These are phyloP conservation scores for Scleromitrula shiraiana DNA, from an alignment of 2,329 filamentous ascomycete genomes.

Conservation along the genomic window DNA sequence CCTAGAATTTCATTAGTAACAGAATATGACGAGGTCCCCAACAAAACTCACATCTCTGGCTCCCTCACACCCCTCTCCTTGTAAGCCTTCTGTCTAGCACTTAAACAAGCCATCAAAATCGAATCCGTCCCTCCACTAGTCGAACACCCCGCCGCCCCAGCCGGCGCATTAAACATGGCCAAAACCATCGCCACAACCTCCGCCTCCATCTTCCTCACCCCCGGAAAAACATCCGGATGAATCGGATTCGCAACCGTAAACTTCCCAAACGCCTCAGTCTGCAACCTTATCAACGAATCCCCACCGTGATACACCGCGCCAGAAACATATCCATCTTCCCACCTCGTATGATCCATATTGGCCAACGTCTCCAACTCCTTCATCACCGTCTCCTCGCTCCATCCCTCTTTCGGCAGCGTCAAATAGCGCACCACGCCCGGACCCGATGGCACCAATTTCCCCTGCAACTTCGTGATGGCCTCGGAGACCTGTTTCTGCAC, in stretches of 20 bases:
- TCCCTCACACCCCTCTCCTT: conserved; percentile 79
- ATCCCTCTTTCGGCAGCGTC: conserved; percentile 73
- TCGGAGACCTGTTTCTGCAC: conserved; percentile 79
- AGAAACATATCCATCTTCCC: conserved; percentile 93
- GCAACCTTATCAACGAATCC: conserved; percentile 68
- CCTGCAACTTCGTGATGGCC: conserved; percentile 70
- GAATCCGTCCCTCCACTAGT: conserved; percentile 94
- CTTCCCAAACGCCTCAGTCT: conserved; percentile 86
- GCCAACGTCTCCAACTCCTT: conserved; percentile 72
- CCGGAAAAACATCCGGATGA: conserved; percentile 96
- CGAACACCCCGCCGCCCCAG: conserved; percentile 77
- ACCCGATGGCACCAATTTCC: conserved; percentile 70
- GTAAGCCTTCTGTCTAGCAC: conserved; percentile 82
- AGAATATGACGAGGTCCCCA: conserved; percentile 9
- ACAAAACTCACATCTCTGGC: conserved; percentile 72
- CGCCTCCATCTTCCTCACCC: conserved; percentile 98
- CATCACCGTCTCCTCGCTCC: conserved; percentile 69
- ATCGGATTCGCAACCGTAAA: conserved; percentile 96
- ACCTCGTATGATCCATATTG: conserved; percentile 85
- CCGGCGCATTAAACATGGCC: conserved; percentile 79
- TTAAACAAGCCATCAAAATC: conserved; percentile 90
- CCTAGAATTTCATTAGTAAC: conserved; percentile 39
- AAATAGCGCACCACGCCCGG: conserved; percentile 66
- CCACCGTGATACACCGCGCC: conserved; percentile 97
- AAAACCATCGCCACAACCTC: conserved; percentile 96